phyloP scores from a whole-genome alignment of 225 moss, liverwort and hornwort genomes.

The Climacium dendroides region DNA sequence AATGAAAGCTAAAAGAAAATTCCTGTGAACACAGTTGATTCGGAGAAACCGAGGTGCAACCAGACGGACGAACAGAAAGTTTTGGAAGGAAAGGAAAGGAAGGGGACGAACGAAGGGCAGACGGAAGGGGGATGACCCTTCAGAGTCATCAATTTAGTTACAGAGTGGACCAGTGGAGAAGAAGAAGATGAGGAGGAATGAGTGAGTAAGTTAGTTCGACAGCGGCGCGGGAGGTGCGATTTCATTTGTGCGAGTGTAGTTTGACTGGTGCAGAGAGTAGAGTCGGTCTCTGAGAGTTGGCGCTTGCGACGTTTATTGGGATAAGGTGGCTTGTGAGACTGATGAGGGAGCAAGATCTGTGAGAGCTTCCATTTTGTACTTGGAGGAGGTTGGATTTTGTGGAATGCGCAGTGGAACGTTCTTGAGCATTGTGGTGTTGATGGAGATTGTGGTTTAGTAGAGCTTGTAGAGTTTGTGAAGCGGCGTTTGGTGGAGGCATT shows the following conservation, averaged over 20 bases:
- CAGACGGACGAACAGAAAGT: not conserved
- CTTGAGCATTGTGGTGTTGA: not conserved
- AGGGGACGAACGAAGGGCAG: not conserved
- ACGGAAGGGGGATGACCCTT: too few species aligned
- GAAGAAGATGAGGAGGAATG: not conserved
- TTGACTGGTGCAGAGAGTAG: not conserved
- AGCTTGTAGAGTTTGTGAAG: not conserved
- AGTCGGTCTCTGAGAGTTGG: not conserved
- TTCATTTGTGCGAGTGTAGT: not conserved
- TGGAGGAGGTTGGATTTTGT: not conserved
- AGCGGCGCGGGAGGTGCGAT: not conserved
- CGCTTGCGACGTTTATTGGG: not conserved
- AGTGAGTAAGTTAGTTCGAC: not conserved
- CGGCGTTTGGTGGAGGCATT: not conserved
- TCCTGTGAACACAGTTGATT: not conserved
- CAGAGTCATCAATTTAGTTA: not conserved
- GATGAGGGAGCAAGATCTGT: not conserved
- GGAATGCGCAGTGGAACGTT: not conserved
- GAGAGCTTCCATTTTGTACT: not conserved
- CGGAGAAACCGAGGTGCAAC: not conserved
- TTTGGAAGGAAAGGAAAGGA: not conserved
- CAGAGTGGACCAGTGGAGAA: not conserved
- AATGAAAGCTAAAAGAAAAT: not conserved
- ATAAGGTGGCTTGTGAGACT: not conserved
- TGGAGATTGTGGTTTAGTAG: not conserved